phyloP scores from a whole-genome alignment of 1,284 basidiomycete genomes.

The Mycosarcoma mackinlayi region DNA sequence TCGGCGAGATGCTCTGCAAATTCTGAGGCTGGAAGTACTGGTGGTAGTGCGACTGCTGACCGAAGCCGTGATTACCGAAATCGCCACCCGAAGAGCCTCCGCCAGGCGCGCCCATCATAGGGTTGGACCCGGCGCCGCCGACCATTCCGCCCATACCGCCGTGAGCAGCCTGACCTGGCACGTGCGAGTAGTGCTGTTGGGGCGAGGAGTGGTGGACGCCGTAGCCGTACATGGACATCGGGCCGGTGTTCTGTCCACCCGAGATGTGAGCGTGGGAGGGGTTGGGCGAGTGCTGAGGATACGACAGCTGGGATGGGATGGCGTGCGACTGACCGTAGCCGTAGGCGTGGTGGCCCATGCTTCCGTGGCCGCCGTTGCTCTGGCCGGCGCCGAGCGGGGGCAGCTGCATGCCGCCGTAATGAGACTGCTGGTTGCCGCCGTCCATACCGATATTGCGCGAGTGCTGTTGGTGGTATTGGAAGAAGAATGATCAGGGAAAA shows the following conservation, averaged over 20 bases:
- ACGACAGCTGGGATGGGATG: conserved; percentile 51
- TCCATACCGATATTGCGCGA: conserved; percentile 51
- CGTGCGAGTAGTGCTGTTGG: conserved; percentile 53
- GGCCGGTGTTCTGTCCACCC: conserved; percentile 41
- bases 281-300: conserved; percentile 51
- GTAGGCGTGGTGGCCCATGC: conserved; percentile 50
- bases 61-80: conserved; percentile 47
- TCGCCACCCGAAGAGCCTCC: conserved; percentile 35
- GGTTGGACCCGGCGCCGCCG: conserved; percentile 46
- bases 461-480: conserved; percentile 13
- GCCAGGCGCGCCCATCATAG: conserved; percentile 53
- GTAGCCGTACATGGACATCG: conserved; percentile 55
- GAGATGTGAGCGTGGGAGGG: conserved; percentile 47
- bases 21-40: conserved; percentile 53
- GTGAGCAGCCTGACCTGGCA: conserved; percentile 49
- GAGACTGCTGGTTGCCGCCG: conserved; percentile 33
- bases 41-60: conserved; percentile 51
- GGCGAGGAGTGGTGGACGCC: conserved; percentile 47
- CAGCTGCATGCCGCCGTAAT: conserved; percentile 55
- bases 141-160: conserved; percentile 54
- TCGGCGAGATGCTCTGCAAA: conserved; percentile 48
- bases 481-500: neutral
- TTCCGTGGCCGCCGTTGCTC: conserved; percentile 45
- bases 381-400: conserved; percentile 50
- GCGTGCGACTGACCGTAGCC: conserved; percentile 48